phyloP scores from a whole-genome alignment of 2,329 filamentous ascomycete species.

The Aspergillus ruber region DNA sequence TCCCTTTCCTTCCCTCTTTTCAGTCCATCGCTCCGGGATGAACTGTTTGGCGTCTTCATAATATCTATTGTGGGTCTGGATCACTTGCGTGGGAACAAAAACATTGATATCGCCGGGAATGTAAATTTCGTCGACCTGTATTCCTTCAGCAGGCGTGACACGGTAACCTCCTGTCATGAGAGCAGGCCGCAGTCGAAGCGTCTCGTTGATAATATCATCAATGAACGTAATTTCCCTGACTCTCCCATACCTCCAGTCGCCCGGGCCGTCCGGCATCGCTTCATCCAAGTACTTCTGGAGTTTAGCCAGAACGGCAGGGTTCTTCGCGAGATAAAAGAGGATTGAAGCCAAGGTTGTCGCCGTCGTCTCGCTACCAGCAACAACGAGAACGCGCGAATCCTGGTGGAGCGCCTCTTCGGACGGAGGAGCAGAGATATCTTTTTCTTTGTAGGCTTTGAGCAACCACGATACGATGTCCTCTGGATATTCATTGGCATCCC shows the following conservation, averaged over 20 bases:
- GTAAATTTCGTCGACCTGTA: conserved; percentile 22
- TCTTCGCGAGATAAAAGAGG: conserved; percentile 29
- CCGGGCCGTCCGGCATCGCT: conserved; percentile 16
- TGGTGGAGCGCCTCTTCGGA: conserved; percentile 7
- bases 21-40: conserved; percentile 26
- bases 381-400: conserved; percentile 9
- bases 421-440: conserved; percentile 9
- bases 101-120: conserved; percentile 28
- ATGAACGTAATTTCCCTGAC: background rate
- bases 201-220: conserved; percentile 5
- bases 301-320: conserved; percentile 21
- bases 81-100: conserved; percentile 12
- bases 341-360: conserved; percentile 22
- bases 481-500: conserved; percentile 5
- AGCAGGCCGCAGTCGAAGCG: conserved; percentile 30
- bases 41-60: conserved; percentile 17
- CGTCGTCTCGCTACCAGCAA: conserved; percentile 30
- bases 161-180: conserved; percentile 24
- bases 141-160: conserved; percentile 25
- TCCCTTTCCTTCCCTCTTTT: conserved; percentile 11
- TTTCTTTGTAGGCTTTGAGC: conserved; percentile 8
- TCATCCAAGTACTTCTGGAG: conserved; percentile 26
- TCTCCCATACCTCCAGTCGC: conserved; percentile 14
- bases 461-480: conserved; percentile 14
- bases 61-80: conserved; percentile 21